Evolutionary conservation across 2,329 filamentous ascomycete species (phyloP), one percentile per base, ranked within the genome.

Genomic region (Xylaria sp.): DNA sequence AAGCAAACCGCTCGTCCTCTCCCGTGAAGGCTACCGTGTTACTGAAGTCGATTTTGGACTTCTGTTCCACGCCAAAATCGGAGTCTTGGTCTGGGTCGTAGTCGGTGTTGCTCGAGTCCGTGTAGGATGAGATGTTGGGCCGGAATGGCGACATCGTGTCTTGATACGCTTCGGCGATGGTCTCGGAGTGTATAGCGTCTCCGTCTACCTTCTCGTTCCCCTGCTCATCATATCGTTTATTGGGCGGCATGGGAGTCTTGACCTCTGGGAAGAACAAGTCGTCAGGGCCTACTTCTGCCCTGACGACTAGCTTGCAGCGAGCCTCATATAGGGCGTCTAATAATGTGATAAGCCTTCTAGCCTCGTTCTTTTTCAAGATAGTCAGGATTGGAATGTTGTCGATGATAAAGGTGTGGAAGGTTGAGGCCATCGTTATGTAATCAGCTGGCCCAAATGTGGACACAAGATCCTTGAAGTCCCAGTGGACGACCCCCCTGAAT

Each of bases 321-420:
- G 88, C 87, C 74, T 93, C 90, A 71, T 93, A 93, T 0, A 91
- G 76, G 0, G 90, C 90, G 66, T 94, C 90, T 1, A 93, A 80
- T 1, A 94, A 78, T 0, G 88, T 92, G 66, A 93, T 93, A 67
- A 94, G 86, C 9, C 90, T 81, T 4, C 90, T 79, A 1, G 90
- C 90, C 73, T 93, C 90, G 68, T 92, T 93, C 71, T 92, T 93
- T 69, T 87, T 85, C 1, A 84, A 72, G 1, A 87, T 70, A 0
- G 83, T 86, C 11, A 94, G 74, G 16, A 88, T 68, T 0, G 90
- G 90, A 1, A 93, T 78, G 18, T 85, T 74, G 61, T 88, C 87
- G 43, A 93, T 76, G 66, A 93, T 84, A 56, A 93, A 81, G 0
- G 90, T 92, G 70, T 92, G 89, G 69, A 87, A 93, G 16, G 83